A percentile compares a stretch with the other conserved stretches of the same genome.
Conservation (phyloP, 2,329 filamentous ascomycete species). For the Colletotrichum sp. region DNA sequence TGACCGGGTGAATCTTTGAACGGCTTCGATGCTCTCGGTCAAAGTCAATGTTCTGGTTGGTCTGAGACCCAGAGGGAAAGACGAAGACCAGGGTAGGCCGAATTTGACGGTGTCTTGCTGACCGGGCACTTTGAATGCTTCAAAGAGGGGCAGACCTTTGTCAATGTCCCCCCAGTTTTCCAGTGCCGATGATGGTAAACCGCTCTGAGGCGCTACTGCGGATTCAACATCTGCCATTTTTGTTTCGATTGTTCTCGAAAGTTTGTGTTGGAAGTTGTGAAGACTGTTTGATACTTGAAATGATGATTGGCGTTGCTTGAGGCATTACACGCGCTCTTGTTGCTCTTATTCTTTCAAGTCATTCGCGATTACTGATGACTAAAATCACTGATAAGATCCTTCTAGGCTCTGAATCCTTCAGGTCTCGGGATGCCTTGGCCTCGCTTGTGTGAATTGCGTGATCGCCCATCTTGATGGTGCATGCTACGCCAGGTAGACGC, state of each 20-base stretch:
- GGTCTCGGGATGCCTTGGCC: background rate
- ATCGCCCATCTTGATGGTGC: background rate
- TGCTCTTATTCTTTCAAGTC: background rate
- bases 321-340: background rate
- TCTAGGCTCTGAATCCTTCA: background rate
- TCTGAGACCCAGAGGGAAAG: conserved; percentile 28
- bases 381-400: background rate
- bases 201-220: background rate
- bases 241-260: background rate
- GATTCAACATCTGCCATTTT: background rate
- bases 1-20: conserved; percentile 25
- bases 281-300: background rate
- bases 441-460: background rate
- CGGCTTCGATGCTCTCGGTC: conserved; percentile 14
- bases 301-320: background rate
- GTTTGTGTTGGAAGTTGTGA: background rate
- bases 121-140: conserved; percentile 25
- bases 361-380: background rate
- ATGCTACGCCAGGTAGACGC: background rate
- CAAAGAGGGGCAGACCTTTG: background rate
- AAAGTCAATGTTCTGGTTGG: background rate
- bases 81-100: conserved; percentile 24
- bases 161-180: too few relatives aligned
- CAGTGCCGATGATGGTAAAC: background rate
- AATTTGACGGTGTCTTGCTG: conserved; percentile 25